phyloP scores from a whole-genome alignment of 2,329 filamentous ascomycete species.

The Fusarium buharicum region DNA sequence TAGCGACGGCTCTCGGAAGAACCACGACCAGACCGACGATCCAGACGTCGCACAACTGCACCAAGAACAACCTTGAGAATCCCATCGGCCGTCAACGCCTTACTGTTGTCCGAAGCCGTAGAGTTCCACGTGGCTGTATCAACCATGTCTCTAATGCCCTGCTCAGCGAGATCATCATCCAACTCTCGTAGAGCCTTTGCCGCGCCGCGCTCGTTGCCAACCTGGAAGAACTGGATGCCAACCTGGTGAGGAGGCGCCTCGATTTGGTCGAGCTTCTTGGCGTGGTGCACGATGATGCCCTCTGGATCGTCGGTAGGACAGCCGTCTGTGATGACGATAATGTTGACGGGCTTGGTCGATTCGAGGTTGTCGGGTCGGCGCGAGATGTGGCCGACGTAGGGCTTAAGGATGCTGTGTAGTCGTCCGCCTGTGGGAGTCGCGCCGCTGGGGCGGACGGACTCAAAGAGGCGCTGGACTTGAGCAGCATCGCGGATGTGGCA shows the following conservation, averaged over 20 bases:
- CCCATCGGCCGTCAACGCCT: slow-evolving; percentile 69
- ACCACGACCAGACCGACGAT: slow-evolving; percentile 43
- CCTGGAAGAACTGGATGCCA: slow-evolving; percentile 96
- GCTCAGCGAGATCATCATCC: slow-evolving; percentile 73
- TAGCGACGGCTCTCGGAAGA: slow-evolving; percentile 21
- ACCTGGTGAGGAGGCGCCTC: slow-evolving; percentile 83
- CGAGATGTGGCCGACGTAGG: slow-evolving; percentile 68
- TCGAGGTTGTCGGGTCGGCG: slow-evolving; percentile 53
- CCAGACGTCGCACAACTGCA: slow-evolving; percentile 68
- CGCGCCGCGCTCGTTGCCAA: slow-evolving; percentile 78
- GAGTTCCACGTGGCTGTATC: slow-evolving; percentile 84
- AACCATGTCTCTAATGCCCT: slow-evolving; percentile 83
- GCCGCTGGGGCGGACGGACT: slow-evolving; percentile 69
- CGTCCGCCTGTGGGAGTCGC: slow-evolving; percentile 80
- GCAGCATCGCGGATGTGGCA: slow-evolving; percentile 68
- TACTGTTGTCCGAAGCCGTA: slow-evolving; percentile 52
- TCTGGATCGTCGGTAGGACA: slow-evolving; percentile 82
- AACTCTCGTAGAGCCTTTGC: slow-evolving; percentile 73
- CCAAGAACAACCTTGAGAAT: slow-evolving; percentile 88
- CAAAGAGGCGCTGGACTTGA: slow-evolving; percentile 76
- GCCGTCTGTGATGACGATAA: slow-evolving; percentile 95
- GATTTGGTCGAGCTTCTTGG: slow-evolving; percentile 74
- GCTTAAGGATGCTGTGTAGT: slow-evolving; percentile 75
- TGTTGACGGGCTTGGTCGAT: slow-evolving; percentile 79
- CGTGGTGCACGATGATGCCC: slow-evolving; percentile 71